Percentiles rank a stretch among this genome's conserved stretches.
Conservation (phyloP, 176 grass and related monocot genomes). For the Aegilops sharonensis region DNA sequence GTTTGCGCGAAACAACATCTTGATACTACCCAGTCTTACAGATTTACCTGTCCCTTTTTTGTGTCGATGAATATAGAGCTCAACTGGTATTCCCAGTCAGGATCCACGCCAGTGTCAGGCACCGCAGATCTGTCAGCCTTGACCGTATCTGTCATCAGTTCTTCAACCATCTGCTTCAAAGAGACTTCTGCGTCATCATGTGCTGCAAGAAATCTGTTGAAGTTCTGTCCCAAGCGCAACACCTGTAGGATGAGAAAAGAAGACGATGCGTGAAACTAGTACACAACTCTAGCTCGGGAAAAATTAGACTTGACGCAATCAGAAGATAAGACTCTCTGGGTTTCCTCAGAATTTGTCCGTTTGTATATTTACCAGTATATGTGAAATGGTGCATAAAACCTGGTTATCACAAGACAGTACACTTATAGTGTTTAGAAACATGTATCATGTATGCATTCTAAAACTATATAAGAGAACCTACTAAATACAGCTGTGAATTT, state of each 20-base stretch:
- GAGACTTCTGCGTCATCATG: conserved; percentile 29
- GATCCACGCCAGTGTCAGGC: conserved; percentile 52
- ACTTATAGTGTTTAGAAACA: background rate
- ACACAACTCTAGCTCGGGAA: background rate
- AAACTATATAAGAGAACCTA: background rate
- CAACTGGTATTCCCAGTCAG: conserved; percentile 61
- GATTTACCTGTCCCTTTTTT: conserved; percentile 43
- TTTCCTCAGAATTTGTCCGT: background rate
- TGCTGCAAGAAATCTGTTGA: conserved; percentile 44
- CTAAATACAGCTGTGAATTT: background rate
- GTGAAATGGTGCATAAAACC: background rate
- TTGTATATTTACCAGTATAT: background rate
- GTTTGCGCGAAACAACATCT: background rate
- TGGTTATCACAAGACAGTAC: conserved; percentile 17
- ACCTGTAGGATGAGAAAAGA: conserved; percentile 38
- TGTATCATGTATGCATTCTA: background rate
- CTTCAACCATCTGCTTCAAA: conserved; percentile 60
- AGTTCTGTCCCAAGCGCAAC: conserved; percentile 51
- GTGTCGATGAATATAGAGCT: conserved; percentile 80
- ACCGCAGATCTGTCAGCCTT: conserved; percentile 55
- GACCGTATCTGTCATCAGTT: conserved; percentile 58
- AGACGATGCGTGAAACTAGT: background rate
- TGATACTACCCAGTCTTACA: background rate
- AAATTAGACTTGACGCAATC: background rate
- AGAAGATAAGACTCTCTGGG: background rate